These are phyloP conservation scores for Didymella lethalis DNA, from an alignment of 2,329 filamentous ascomycete species.

Conservation along the genomic window DNA sequence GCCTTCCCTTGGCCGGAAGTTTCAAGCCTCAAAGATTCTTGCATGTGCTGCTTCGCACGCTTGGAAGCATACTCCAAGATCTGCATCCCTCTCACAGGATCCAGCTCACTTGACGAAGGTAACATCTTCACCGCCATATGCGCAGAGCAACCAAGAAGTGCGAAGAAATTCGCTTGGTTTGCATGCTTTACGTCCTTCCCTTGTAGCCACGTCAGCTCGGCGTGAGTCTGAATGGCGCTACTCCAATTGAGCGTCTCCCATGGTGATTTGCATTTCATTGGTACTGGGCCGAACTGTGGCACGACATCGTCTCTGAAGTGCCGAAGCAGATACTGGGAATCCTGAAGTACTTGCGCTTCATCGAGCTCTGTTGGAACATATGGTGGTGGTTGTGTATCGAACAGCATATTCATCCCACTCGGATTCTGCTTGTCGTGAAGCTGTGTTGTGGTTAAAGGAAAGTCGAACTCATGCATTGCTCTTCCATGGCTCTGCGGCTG, in stretches of 20 bases:
- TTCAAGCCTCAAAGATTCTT: constrained; percentile 24
- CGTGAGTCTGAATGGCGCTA: constrained; percentile 23
- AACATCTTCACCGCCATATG: constrained; percentile 12
- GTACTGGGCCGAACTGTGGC: constrained; percentile 25
- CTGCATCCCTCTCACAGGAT: constrained; percentile 9
- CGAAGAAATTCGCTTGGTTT: constrained; percentile 25
- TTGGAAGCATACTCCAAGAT: constrained; percentile 20
- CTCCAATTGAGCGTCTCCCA: constrained; percentile 29
- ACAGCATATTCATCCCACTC: neutral
- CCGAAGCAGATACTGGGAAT: constrained; percentile 24
- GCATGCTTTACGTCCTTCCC: constrained; percentile 24
- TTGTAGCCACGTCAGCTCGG: constrained; percentile 26
- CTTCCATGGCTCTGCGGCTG: constrained; percentile 10
- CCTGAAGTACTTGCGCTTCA: constrained; percentile 17
- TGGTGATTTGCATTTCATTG: constrained; percentile 25
- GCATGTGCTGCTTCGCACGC: constrained; percentile 26
- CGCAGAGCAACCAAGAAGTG: constrained; percentile 24
- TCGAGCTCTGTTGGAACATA: constrained; percentile 15
- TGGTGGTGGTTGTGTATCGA: constrained; percentile 16
- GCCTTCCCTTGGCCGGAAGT: constrained; percentile 23
- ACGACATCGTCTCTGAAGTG: constrained; percentile 26
- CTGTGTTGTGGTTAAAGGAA: neutral
- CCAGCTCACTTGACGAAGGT: neutral
- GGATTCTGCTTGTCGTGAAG: constrained; percentile 3
- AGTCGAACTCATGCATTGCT: constrained; percentile 1